phyloP scores from a whole-genome alignment of 2,329 filamentous ascomycete genomes.

The Paecilomyces dactylethromorphus region DNA sequence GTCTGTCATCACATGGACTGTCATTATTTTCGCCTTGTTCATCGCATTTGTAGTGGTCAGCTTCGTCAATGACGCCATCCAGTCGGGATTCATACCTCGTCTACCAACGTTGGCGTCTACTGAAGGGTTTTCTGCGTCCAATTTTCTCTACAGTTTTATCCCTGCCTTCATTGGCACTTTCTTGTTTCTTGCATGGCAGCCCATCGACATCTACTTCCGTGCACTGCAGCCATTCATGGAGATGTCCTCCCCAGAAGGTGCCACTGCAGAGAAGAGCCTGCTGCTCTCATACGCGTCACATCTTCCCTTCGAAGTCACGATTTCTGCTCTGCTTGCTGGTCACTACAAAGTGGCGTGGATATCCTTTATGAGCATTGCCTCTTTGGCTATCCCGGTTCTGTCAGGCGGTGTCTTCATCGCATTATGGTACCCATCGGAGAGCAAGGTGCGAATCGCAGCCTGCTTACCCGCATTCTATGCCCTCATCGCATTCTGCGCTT shows the following conservation, averaged over 20 bases:
- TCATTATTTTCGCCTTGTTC: constrained; percentile 56
- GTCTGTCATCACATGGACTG: constrained; percentile 59
- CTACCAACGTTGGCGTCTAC: constrained; percentile 55
- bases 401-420: constrained; percentile 58
- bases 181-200: constrained; percentile 53
- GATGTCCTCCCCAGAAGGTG: constrained; percentile 46
- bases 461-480: constrained; percentile 67
- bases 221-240: constrained; percentile 53
- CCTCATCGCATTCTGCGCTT: constrained; percentile 62
- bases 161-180: constrained; percentile 53
- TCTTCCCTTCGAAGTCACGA: constrained; percentile 47
- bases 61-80: constrained; percentile 64
- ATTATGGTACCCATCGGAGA: constrained; percentile 45
- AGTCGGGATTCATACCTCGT: constrained; percentile 64
- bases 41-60: constrained; percentile 69
- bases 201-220: constrained; percentile 55
- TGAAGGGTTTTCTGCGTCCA: constrained; percentile 71
- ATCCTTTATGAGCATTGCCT: constrained; percentile 48
- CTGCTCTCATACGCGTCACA: constrained; percentile 52
- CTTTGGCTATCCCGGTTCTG: constrained; percentile 50
- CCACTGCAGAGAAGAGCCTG: constrained; percentile 49
- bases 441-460: constrained; percentile 57
- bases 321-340: constrained; percentile 47
- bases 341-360: constrained; percentile 54
- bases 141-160: constrained; percentile 74